Percentiles rank a stretch among this genome's conserved stretches.
These are phyloP conservation scores for Rhizopus arrhizus DNA, from an alignment of 371 early-diverging fungal genomes.

Conservation along the genomic window DNA sequence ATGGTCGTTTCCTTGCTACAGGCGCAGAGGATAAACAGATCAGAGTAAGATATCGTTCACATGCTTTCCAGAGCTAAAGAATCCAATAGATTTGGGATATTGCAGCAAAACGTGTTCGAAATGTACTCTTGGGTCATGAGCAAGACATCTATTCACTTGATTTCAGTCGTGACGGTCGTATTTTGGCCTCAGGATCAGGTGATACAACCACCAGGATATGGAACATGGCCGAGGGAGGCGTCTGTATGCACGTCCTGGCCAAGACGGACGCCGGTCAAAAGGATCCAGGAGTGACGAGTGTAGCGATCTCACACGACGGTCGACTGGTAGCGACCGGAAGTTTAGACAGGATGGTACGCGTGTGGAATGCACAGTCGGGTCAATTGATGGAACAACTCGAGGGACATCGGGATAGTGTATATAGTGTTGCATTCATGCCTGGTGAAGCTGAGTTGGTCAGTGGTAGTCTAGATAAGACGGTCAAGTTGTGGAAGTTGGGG, in stretches of 20 bases:
- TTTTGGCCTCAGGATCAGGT: slow-evolving; percentile 94
- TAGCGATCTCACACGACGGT: slow-evolving; percentile 87
- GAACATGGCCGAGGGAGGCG: slow-evolving; percentile 76
- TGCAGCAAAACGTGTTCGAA: slow-evolving; percentile 65
- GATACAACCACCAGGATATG: slow-evolving; percentile 92
- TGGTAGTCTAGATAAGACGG: slow-evolving; percentile 95
- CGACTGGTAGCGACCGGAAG: slow-evolving; percentile 85
- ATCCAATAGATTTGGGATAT: slow-evolving; percentile 77
- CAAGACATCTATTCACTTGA: slow-evolving; percentile 97
- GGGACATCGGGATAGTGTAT: slow-evolving; percentile 96
- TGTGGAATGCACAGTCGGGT: slow-evolving; percentile 90
- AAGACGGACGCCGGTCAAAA: slow-evolving; percentile 82
- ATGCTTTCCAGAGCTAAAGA: neutral
- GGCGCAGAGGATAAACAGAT: slow-evolving; percentile 97
- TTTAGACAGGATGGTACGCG: slow-evolving; percentile 88
- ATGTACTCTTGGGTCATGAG: slow-evolving; percentile 85
- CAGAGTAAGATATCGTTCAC: slow-evolving; percentile 55
- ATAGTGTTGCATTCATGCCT: slow-evolving; percentile 94
- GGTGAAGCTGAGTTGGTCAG: slow-evolving; percentile 91
- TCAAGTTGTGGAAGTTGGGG: slow-evolving; percentile 90
- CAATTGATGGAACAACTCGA: slow-evolving; percentile 84
- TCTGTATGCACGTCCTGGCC: slow-evolving; percentile 67
- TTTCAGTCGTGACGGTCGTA: slow-evolving; percentile 90
- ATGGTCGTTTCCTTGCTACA: slow-evolving; percentile 89
- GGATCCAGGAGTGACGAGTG: slow-evolving; percentile 94